These are phyloP conservation scores for Blastomyces parvus DNA, from an alignment of 2,329 filamentous ascomycete genomes.

Conservation along the genomic window DNA sequence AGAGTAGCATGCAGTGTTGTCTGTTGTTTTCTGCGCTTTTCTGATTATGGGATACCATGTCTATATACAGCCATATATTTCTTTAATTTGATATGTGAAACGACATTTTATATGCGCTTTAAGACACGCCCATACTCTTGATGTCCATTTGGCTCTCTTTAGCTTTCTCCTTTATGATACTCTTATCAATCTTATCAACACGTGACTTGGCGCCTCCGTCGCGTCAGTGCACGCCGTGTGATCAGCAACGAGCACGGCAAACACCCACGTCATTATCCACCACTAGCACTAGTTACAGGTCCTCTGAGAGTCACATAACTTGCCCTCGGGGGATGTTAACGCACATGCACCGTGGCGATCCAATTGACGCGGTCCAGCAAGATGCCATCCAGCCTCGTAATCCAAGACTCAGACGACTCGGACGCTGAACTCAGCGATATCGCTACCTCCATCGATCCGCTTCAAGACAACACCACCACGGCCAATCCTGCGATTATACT, in stretches of 20 bases:
- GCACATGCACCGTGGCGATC: background rate
- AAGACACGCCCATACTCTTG: too few relatives aligned
- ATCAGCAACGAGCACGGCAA: background rate
- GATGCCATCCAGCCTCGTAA: constrained; percentile 32
- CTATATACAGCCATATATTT: background rate
- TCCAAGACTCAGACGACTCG: constrained; percentile 38
- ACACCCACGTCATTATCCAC: background rate
- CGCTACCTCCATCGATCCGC: constrained; percentile 17
- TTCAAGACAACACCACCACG: constrained; percentile 11
- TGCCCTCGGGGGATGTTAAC: background rate
- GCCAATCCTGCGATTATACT: background rate
- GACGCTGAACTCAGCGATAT: constrained; percentile 28
- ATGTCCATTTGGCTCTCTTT: too few relatives aligned
- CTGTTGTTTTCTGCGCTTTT: background rate
- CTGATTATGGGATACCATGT: background rate
- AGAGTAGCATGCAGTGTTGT: background rate
- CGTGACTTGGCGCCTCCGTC: background rate
- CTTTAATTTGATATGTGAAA: background rate
- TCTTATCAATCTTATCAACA: background rate
- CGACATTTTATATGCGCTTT: background rate
- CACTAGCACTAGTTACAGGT: background rate
- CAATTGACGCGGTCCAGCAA: background rate
- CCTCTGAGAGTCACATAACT: background rate
- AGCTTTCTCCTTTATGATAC: background rate
- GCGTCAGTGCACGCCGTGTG: background rate